These are phyloP conservation scores for Drechslerella dactyloides DNA, from an alignment of 2,329 filamentous ascomycete genomes.

Conservation along the genomic window DNA sequence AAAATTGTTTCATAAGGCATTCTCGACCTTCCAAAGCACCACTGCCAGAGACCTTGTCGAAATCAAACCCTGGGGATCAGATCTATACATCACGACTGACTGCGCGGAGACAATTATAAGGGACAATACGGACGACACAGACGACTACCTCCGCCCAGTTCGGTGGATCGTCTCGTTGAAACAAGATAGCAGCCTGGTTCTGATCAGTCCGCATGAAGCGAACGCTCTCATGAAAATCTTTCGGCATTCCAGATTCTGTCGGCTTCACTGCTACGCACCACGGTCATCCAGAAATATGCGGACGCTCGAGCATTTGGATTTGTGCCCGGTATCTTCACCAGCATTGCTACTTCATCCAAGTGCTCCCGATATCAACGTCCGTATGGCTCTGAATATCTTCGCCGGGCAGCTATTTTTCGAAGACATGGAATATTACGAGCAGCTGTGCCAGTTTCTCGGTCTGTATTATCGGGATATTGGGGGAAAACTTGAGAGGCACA, in stretches of 20 bases:
- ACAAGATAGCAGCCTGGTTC: slow-evolving; percentile 22
- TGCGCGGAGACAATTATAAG: slow-evolving; percentile 61
- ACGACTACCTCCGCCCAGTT: slow-evolving; percentile 63
- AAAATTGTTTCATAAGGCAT: background rate
- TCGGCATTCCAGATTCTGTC: slow-evolving; percentile 55
- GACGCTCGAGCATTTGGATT: slow-evolving; percentile 22
- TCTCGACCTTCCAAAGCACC: slow-evolving; percentile 22
- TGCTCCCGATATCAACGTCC: background rate
- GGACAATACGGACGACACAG: slow-evolving; percentile 50
- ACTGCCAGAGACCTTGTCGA: slow-evolving; percentile 51
- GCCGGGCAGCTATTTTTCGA: slow-evolving; percentile 70
- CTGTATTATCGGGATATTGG: slow-evolving; percentile 57
- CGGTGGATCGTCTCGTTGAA: slow-evolving; percentile 50
- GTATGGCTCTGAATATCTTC: slow-evolving; percentile 67
- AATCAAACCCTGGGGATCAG: slow-evolving; percentile 57
- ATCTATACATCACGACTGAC: slow-evolving; percentile 63
- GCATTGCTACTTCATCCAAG: background rate
- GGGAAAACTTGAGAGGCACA: background rate
- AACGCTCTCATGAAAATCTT: slow-evolving; percentile 62
- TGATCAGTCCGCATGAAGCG: slow-evolving; percentile 70
- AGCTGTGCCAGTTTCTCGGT: slow-evolving; percentile 64
- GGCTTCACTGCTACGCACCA: slow-evolving; percentile 64
- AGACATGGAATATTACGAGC: slow-evolving; percentile 64
- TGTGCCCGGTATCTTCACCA: slow-evolving; percentile 60
- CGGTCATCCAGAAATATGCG: slow-evolving; percentile 58